Percentiles rank a stretch among this genome's conserved stretches.
phyloP scores from a whole-genome alignment of 805 yeast genomes.

The Myxozyma sirexii region DNA sequence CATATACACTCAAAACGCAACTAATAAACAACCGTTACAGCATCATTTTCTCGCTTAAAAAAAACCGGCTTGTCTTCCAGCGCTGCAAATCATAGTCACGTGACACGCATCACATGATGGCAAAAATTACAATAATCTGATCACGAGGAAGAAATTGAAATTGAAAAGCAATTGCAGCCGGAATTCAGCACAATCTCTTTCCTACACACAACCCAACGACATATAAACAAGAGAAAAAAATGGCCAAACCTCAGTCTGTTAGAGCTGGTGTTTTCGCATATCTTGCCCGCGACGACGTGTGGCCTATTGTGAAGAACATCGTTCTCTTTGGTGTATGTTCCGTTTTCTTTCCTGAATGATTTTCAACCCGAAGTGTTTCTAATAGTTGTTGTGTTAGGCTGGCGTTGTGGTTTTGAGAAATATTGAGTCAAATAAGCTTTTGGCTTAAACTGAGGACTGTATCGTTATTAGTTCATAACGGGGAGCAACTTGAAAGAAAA shows the following conservation, averaged over 20 bases:
- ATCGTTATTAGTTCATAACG: background rate
- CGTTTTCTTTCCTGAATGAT: background rate
- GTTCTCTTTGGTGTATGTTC: slow-evolving; percentile 19
- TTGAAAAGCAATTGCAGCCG: background rate
- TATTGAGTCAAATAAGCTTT: slow-evolving; percentile 12
- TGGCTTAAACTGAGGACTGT: background rate
- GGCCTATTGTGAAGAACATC: slow-evolving; percentile 29
- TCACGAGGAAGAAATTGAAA: too few species aligned
- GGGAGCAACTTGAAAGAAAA: background rate
- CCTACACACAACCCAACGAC: too few species aligned
- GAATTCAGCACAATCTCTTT: too few species aligned
- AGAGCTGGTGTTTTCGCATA: slow-evolving; percentile 8
- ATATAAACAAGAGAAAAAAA: background rate
- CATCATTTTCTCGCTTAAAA: too few species aligned
- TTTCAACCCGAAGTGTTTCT: background rate
- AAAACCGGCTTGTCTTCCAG: too few species aligned
- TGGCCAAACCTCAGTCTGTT: slow-evolving; percentile 14
- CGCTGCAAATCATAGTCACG: too few species aligned
- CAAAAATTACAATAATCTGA: too few species aligned
- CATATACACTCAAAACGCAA: too few species aligned
- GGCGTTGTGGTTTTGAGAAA: slow-evolving; percentile 16
- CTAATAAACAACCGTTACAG: too few species aligned
- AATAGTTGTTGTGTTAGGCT: slow-evolving; percentile 5
- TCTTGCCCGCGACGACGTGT: slow-evolving; percentile 19
- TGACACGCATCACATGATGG: too few species aligned